Percentiles rank a stretch among this genome's conserved stretches.
Evolutionary conservation across 2,329 filamentous ascomycete genomes (phyloP).

Genomic region (Colletotrichum spaethianum): DNA sequence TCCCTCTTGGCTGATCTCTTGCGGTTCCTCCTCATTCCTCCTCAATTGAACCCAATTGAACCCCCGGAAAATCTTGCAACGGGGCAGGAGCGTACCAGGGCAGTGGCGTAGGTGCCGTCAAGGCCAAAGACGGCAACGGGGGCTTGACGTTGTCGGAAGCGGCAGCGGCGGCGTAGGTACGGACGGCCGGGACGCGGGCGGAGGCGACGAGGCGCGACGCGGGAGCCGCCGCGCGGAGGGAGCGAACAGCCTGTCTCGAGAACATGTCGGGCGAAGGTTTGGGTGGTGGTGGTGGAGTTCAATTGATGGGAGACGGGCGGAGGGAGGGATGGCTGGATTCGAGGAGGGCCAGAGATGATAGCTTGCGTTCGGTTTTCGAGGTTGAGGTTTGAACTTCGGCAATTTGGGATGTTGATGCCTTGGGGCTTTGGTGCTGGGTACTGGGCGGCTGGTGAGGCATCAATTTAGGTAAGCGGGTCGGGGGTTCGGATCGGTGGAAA

Average conservation of each 20-base stretch:
- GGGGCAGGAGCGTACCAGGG: conserved; percentile 81
- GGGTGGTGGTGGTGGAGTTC: conserved; percentile 39
- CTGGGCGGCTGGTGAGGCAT: conserved; percentile 52
- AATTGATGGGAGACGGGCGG: conserved; percentile 44
- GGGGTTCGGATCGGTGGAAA: conserved; percentile 33
- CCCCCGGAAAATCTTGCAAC: conserved; percentile 5
- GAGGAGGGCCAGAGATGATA: conserved; percentile 27
- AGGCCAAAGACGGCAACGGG: conserved; percentile 94
- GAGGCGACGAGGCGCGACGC: conserved; percentile 68
- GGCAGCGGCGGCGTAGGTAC: conserved; percentile 79
- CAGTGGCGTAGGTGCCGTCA: conserved; percentile 98
- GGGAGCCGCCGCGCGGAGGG: conserved; percentile 71
- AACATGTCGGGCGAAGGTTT: conserved; percentile 62
- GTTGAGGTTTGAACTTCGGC: conserved; percentile 53
- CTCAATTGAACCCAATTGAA: conserved; percentile 43
- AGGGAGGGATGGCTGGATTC: conserved; percentile 39
- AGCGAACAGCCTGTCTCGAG: conserved; percentile 72
- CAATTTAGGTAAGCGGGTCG: conserved; percentile 46
- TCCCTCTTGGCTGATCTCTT: neutral
- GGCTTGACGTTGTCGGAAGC: conserved; percentile 80
- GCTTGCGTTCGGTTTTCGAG: conserved; percentile 49
- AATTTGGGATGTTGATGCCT: conserved; percentile 62
- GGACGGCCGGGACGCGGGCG: conserved; percentile 67
- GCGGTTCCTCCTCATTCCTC: conserved; percentile 23
- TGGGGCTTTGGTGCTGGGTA: conserved; percentile 22